Percentiles rank a stretch among this genome's conserved stretches.
Evolutionary conservation across 441 rosid species (phyloP).

Genomic region (Syzygium syzygioides): DNA sequence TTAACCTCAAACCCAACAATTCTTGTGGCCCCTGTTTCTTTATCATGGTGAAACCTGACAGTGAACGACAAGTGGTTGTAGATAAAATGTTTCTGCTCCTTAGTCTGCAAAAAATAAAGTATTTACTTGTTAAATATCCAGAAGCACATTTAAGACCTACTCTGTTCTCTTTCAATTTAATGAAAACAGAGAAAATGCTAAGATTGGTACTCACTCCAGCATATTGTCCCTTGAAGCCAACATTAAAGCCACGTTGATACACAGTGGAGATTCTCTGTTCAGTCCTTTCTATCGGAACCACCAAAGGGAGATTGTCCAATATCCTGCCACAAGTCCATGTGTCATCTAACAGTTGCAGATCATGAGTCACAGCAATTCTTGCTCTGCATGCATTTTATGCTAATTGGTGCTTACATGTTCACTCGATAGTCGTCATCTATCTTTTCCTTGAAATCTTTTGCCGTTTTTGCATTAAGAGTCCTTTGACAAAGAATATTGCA

Average conservation of each 20-base stretch:
- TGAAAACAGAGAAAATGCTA: conserved; percentile 1
- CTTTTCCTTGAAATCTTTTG: conserved; percentile 74
- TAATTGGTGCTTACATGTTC: conserved; percentile 53
- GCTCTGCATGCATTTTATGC: neutral
- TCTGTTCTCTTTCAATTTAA: neutral
- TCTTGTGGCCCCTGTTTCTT: conserved; percentile 47
- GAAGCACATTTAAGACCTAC: neutral
- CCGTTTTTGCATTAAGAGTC: conserved; percentile 47
- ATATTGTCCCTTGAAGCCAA: conserved; percentile 78
- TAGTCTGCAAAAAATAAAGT: conserved; percentile 38
- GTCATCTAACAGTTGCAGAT: neutral
- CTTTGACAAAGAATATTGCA: conserved; percentile 63
- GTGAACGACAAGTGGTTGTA: conserved; percentile 78
- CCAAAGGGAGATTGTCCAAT: conserved; percentile 93
- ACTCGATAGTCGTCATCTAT: conserved; percentile 80
- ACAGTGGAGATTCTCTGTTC: conserved; percentile 54
- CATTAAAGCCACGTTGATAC: conserved; percentile 80
- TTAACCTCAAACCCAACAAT: conserved; percentile 93
- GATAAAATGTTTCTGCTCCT: conserved; percentile 76
- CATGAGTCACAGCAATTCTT: neutral
- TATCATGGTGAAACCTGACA: conserved; percentile 72
- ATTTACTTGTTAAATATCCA: neutral
- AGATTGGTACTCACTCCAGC: conserved; percentile 51
- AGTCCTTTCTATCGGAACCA: conserved; percentile 54
- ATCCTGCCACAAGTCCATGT: conserved; percentile 43